Percentiles rank a stretch among this genome's conserved stretches.
phyloP scores from a whole-genome alignment of 305 asterid genomes.

The Fraxinus xanthoxyloides region DNA sequence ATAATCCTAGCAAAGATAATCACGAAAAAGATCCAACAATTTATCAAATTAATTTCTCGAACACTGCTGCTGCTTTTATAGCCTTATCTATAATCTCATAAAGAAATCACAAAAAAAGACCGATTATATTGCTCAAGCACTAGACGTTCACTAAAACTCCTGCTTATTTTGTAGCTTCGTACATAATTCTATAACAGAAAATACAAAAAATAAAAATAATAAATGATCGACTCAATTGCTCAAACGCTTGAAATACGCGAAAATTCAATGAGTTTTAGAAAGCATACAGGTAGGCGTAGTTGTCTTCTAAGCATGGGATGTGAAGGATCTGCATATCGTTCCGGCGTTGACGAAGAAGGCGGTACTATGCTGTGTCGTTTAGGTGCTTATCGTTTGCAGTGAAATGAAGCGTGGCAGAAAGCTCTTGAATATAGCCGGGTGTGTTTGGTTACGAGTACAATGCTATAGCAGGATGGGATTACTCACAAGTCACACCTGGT shows the following conservation, averaged over 20 bases:
- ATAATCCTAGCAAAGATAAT: constrained; percentile 42
- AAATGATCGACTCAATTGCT: background rate
- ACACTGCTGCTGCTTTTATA: constrained; percentile 54
- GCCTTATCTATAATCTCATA: constrained; percentile 62
- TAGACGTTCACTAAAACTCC: constrained; percentile 33
- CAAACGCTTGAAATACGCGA: background rate
- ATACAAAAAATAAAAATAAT: background rate
- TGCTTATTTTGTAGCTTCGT: constrained; percentile 64
- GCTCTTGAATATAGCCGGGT: background rate
- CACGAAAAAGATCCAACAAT: background rate
- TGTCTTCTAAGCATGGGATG: constrained; percentile 75
- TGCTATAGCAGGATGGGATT: background rate
- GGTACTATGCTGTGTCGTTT: background rate
- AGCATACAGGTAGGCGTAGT: constrained; percentile 66
- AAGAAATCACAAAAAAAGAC: background rate
- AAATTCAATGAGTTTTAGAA: background rate
- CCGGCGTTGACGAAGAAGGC: background rate
- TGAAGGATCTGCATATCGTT: constrained; percentile 69
- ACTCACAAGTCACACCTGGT: background rate
- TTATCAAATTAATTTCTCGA: background rate
- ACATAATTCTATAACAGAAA: constrained; percentile 45
- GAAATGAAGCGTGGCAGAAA: background rate
- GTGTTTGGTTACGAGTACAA: background rate
- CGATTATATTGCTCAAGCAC: background rate
- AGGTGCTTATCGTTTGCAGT: background rate